Conservation (phyloP, 495 filamentous ascomycete genomes). For the Parathielavia hyrcaniae region DNA sequence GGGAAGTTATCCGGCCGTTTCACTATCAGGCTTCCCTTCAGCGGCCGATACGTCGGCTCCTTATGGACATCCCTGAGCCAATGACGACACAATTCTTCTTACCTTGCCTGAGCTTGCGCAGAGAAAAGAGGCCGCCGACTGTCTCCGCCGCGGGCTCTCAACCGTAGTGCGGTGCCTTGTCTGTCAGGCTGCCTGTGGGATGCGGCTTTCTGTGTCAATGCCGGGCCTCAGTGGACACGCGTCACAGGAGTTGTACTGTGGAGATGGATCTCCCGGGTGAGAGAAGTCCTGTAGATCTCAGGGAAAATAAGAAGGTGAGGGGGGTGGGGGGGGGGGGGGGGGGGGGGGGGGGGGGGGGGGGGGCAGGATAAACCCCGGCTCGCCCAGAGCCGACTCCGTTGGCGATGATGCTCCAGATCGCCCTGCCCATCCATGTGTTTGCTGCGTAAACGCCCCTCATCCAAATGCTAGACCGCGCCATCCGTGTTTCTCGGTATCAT, state of each 20-base stretch:
- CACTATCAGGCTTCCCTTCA: slow-evolving; percentile 36
- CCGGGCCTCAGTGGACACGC: neutral
- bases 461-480: too few species aligned
- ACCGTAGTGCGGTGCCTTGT: neutral
- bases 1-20: slow-evolving; percentile 43
- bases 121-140: slow-evolving; percentile 14
- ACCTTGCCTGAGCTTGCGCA: too few species aligned
- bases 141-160: neutral
- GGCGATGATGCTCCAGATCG: neutral
- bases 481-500: too few species aligned
- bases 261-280: neutral
- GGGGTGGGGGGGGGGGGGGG: neutral
- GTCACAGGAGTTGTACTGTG: neutral
- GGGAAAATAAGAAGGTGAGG: neutral
- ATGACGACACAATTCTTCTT: slow-evolving; percentile 37
- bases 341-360: too few species aligned
- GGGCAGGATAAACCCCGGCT: neutral
- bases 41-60: slow-evolving; percentile 36
- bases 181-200: neutral
- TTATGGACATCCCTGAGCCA: slow-evolving; percentile 39
- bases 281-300: slow-evolving; percentile 1
- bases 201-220: neutral
- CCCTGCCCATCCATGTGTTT: neutral
- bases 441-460: neutral
- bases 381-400: neutral